phyloP scores from a whole-genome alignment of 352 stramenopile genomes.

The Globisporangium cylindrosporum region DNA sequence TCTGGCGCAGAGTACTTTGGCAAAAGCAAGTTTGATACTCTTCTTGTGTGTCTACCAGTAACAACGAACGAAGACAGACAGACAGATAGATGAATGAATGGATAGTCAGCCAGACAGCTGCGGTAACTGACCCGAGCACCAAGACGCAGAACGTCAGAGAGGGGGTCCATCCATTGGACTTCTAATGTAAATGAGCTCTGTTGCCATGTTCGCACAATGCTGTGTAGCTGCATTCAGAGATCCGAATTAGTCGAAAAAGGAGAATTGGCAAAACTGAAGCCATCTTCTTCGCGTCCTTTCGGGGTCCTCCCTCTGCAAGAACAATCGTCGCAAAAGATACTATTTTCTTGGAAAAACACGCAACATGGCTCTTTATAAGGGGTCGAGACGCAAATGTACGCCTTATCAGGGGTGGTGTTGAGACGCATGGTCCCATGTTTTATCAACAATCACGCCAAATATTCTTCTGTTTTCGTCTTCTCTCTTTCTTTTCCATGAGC shows the following conservation, averaged over 20 bases:
- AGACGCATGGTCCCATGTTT: slow-evolving; percentile 2
- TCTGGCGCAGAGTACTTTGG: too few species aligned
- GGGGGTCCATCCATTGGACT: not conserved
- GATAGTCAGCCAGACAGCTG: too few species aligned
- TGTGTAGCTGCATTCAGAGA: not conserved
- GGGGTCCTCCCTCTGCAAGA: not conserved
- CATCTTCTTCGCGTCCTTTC: not conserved
- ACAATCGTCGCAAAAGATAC: slow-evolving; percentile 3
- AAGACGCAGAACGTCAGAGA: too few species aligned
- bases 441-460: not conserved
- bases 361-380: not conserved
- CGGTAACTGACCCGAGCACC: too few species aligned
- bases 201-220: not conserved
- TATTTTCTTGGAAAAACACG: not conserved
- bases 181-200: not conserved
- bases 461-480: not conserved
- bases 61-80: too few species aligned
- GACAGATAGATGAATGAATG: too few species aligned
- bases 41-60: too few species aligned
- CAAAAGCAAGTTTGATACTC: too few species aligned
- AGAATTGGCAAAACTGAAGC: not conserved
- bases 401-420: not conserved
- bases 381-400: not conserved
- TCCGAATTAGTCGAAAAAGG: not conserved
- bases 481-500: not conserved